These are phyloP conservation scores for Xylariaceae sp. DNA, from an alignment of 2,329 filamentous ascomycete species.

Conservation along the genomic window DNA sequence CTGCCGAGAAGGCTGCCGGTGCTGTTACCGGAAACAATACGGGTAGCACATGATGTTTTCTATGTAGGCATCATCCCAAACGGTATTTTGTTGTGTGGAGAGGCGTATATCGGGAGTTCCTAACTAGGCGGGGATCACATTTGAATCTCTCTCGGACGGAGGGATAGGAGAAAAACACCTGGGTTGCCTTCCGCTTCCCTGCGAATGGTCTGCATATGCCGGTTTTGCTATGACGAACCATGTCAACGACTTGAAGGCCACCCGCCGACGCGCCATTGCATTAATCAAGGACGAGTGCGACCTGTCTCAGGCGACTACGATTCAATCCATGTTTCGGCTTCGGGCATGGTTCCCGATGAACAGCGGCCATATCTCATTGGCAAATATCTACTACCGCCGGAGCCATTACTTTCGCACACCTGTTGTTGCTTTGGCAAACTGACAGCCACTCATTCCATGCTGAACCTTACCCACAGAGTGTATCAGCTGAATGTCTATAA, in stretches of 20 bases:
- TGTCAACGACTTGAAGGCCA: not conserved
- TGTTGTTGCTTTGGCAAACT: not conserved
- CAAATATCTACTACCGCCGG: not conserved
- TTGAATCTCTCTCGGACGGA: not conserved
- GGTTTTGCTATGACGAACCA: not conserved
- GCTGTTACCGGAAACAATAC: slow-evolving; percentile 18
- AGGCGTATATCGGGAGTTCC: not conserved
- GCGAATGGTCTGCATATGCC: not conserved
- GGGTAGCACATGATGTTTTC: not conserved
- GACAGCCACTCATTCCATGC: not conserved
- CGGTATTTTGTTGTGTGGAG: not conserved
- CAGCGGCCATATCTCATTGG: not conserved
- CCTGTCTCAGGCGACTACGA: not conserved
- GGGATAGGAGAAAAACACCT: not conserved
- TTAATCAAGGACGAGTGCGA: not conserved
- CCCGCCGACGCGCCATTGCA: not conserved
- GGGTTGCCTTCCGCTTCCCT: not conserved
- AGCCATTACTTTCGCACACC: not conserved
- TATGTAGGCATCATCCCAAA: not conserved
- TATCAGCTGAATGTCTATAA: not conserved
- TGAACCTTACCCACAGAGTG: not conserved
- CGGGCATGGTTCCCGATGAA: not conserved
- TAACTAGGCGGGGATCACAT: not conserved
- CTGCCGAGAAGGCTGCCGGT: slow-evolving; percentile 43
- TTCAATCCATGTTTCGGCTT: not conserved